Base-by-base conservation (phyloP, 192 early-diverging fungal genomes). In the Entomortierella parvispora region DNA sequence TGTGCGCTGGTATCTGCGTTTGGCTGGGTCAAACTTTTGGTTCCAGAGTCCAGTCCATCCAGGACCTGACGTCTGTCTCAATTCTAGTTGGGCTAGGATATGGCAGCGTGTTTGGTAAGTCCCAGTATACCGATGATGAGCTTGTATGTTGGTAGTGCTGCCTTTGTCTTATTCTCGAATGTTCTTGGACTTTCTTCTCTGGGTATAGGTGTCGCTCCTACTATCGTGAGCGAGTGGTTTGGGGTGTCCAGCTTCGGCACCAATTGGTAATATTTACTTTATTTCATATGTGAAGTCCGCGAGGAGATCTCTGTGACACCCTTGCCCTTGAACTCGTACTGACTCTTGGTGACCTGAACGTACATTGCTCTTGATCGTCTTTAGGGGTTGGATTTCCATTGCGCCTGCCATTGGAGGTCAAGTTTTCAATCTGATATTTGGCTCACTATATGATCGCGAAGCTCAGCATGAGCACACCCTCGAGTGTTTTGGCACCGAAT, bases 381-480 rank as follows among this genome's bases (percentile, higher is more conserved):
- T n/a, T n/a, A 89, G 88, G 88, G 86, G 88, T 37, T 71, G 85
- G 52, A 82, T 88, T 28, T 84, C 84, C 28, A 69, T 88, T 60
- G 85, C 84, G 40, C 82, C 84, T 0, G 88, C 90, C 2, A 47
- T 91, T 9, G 90, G 90, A 46, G 89, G 87, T 3, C 90, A 90
- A 31, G 26, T 87, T 10, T 90, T 86, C 67, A 90, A 88, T 61
- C 49, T 90, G 49, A 59, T 90, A 11, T 90, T 90, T 63, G 90
- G 90, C 9, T 80, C 71, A 32, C 80, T 82, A 40, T 88, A 84
- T 66, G 90, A 91, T 64, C 42, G 20, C 25, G 65, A 77, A 28
- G 74, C 74, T 4, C 65, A 45, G 29, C 61, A 68, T 17, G 74
- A 77, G 44, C 74, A 77, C 20, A 77, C 74, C 15, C 61, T 77